Conservation (phyloP, 345 rosid genomes). For the Eucalyptus curtisii region DNA sequence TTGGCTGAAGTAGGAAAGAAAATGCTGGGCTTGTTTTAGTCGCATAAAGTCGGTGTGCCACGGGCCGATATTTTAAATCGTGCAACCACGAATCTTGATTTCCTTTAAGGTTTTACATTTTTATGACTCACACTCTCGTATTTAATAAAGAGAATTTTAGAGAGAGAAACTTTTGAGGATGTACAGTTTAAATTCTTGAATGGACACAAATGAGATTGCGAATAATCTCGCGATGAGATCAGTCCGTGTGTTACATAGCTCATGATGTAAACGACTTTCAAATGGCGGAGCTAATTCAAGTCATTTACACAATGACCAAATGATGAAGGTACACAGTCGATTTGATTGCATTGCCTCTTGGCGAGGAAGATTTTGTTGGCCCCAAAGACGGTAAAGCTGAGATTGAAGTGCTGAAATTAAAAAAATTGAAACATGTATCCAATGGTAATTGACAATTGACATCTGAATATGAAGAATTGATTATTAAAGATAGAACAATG, state of each 20-base stretch:
- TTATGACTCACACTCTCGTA: not conserved
- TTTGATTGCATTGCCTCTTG: not conserved
- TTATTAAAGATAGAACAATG: not conserved
- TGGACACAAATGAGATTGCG: not conserved
- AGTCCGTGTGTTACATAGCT: not conserved
- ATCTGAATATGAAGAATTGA: not conserved
- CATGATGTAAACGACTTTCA: not conserved
- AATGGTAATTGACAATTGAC: not conserved
- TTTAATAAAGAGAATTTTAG: not conserved
- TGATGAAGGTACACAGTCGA: not conserved
- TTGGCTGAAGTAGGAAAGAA: not conserved
- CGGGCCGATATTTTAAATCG: not conserved
- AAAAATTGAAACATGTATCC: not conserved
- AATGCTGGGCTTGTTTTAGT: not conserved
- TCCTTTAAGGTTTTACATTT: not conserved
- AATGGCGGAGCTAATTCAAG: not conserved
- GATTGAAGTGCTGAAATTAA: not conserved
- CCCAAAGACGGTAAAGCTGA: not conserved
- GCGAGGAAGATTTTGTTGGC: not conserved
- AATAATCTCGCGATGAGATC: not conserved
- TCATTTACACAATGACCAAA: not conserved
- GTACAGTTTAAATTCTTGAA: not conserved
- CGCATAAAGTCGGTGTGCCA: not conserved
- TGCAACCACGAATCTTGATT: not conserved
- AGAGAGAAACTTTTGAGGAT: not conserved